These are phyloP conservation scores for Myriosclerotinia curreyana DNA, from an alignment of 2,329 filamentous ascomycete genomes.

Conservation along the genomic window DNA sequence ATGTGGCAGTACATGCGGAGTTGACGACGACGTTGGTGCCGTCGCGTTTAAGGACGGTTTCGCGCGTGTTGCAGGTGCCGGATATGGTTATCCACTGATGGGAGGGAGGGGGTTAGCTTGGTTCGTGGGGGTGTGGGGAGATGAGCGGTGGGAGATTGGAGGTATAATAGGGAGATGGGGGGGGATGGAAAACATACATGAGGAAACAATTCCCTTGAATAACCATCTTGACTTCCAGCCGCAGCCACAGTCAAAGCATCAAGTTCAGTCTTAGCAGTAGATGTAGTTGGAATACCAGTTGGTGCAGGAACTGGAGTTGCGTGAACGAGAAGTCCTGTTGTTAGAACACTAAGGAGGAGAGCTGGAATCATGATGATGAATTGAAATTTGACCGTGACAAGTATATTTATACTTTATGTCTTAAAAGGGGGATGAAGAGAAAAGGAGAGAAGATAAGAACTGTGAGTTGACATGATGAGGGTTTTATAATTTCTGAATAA, in stretches of 20 bases:
- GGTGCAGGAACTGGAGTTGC: conserved; percentile 39
- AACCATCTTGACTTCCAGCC: conserved; percentile 53
- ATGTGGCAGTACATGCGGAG: conserved; percentile 58
- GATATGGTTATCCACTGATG: conserved; percentile 49
- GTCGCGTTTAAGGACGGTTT: conserved; percentile 71
- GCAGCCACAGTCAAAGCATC: conserved; percentile 55
- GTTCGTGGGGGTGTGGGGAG: background rate
- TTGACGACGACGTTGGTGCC: conserved; percentile 60
- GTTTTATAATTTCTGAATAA: conserved; percentile 14
- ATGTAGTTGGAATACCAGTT: conserved; percentile 60
- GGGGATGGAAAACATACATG: conserved; percentile 2
- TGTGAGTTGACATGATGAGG: background rate
- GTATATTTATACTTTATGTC: background rate
- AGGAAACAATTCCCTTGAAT: conserved; percentile 66
- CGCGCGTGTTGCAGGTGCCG: conserved; percentile 68
- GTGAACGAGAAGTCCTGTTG: conserved; percentile 4
- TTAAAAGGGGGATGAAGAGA: background rate
- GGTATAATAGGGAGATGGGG: conserved; percentile 2
- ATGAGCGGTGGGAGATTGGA: too few species aligned
- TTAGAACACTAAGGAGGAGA: conserved; percentile 5
- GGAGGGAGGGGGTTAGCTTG: background rate
- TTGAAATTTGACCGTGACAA: background rate
- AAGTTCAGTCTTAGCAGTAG: conserved; percentile 57
- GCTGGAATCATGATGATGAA: conserved; percentile 17
- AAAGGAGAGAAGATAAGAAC: background rate